Percentiles rank a stretch among this genome's conserved stretches.
phyloP scores from a whole-genome alignment of 2,329 filamentous ascomycete genomes.

The Colletotrichum sp. region DNA sequence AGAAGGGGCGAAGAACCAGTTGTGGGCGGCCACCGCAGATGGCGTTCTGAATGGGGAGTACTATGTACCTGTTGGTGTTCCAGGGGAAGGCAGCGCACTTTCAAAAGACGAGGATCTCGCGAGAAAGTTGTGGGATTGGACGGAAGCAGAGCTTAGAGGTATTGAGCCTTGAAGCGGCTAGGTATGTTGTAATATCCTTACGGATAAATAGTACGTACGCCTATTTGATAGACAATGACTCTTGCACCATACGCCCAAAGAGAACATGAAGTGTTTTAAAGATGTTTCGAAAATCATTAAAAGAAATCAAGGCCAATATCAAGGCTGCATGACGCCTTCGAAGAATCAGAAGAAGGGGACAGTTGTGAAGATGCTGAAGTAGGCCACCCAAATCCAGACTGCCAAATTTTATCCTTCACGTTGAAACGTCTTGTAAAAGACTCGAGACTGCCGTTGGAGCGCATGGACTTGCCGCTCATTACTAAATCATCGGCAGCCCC shows the following conservation, averaged over 20 bases:
- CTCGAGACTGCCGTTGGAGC: neutral
- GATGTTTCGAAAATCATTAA: neutral
- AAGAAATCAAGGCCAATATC: neutral
- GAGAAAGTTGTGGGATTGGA: conserved; percentile 39
- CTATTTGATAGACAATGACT: neutral
- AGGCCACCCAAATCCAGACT: neutral
- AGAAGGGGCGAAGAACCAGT: conserved; percentile 31
- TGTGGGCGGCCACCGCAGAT: conserved; percentile 33
- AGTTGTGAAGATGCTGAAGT: neutral
- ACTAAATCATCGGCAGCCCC: neutral
- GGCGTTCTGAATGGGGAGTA: conserved; percentile 31
- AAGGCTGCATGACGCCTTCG: neutral
- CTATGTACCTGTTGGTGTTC: conserved; percentile 35
- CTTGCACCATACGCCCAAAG: neutral
- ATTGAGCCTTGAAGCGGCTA: neutral
- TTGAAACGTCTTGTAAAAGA: neutral
- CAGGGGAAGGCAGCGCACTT: conserved; percentile 20
- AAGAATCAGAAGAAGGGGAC: neutral
- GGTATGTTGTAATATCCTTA: neutral
- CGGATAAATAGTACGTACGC: rapidly evolving
- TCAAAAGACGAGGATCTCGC: conserved; percentile 29
- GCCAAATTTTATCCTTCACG: neutral
- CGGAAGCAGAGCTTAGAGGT: conserved; percentile 30
- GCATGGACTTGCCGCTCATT: neutral
- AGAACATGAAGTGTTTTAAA: neutral